Percentiles rank a stretch among this genome's conserved stretches.
Evolutionary conservation across 352 stramenopile genomes (phyloP).

Genomic region (Globisporangium spinosum): DNA sequence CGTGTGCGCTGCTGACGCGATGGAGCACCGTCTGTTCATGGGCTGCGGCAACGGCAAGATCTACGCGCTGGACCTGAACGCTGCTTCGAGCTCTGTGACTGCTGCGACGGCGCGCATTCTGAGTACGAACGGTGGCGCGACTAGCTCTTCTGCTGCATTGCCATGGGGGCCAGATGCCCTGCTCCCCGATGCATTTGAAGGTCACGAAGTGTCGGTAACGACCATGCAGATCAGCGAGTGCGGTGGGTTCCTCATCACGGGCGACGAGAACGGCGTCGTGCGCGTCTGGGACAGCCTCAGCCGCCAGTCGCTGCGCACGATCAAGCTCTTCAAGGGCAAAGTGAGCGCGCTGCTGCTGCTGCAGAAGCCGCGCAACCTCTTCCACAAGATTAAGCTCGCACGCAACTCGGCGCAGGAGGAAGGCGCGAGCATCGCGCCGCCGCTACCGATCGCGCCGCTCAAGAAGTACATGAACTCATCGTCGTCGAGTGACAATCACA

Average conservation of each 20-base stretch:
- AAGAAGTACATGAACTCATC: slow-evolving; percentile 75
- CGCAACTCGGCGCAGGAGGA: slow-evolving; percentile 27
- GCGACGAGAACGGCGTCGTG: slow-evolving; percentile 53
- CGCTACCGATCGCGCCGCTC: slow-evolving; percentile 59
- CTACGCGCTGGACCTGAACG: slow-evolving; percentile 66
- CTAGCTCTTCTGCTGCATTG: background rate
- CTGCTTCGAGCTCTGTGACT: slow-evolving; percentile 48
- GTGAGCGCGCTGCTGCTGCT: slow-evolving; percentile 52
- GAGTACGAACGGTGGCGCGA: slow-evolving; percentile 19
- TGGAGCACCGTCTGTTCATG: slow-evolving; percentile 71
- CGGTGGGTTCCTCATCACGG: slow-evolving; percentile 57
- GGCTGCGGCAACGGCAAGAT: slow-evolving; percentile 68
- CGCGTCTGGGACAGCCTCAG: slow-evolving; percentile 68
- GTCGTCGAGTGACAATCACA: slow-evolving; percentile 1
- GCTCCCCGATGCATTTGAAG: slow-evolving; percentile 55
- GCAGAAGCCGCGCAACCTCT: slow-evolving; percentile 49
- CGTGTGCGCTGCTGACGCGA: slow-evolving; percentile 45
- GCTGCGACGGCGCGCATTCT: slow-evolving; percentile 50
- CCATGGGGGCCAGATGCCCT: slow-evolving; percentile 44
- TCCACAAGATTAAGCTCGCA: slow-evolving; percentile 48
- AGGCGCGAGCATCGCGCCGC: slow-evolving; percentile 28
- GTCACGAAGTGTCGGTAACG: slow-evolving; percentile 58
- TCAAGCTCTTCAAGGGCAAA: slow-evolving; percentile 65
- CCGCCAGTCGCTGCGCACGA: slow-evolving; percentile 57
- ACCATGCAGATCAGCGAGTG: slow-evolving; percentile 54